phyloP scores from a whole-genome alignment of 2,329 filamentous ascomycete genomes.

The Botrytis cinerea region DNA sequence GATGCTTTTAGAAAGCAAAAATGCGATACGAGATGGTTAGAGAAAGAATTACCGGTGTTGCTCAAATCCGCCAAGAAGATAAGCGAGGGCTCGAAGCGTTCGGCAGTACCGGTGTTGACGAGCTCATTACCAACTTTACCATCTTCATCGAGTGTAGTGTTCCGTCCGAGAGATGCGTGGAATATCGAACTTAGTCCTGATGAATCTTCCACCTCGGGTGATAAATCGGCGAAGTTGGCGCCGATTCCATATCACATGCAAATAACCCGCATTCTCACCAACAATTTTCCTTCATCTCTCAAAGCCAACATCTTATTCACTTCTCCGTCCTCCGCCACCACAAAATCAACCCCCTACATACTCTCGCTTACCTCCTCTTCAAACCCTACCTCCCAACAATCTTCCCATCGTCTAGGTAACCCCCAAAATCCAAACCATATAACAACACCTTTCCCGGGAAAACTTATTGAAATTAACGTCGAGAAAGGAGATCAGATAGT shows the following conservation, averaged over 20 bases:
- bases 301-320: conserved; percentile 59
- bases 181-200: conserved; percentile 50
- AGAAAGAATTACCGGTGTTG: conserved; percentile 47
- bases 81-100: neutral
- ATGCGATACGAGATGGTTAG: conserved; percentile 61
- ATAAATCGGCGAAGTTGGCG: conserved; percentile 28
- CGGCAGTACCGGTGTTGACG: conserved; percentile 41
- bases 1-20: conserved; percentile 50
- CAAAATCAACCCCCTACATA: conserved; percentile 50
- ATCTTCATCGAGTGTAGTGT: conserved; percentile 47
- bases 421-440: neutral
- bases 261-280: conserved; percentile 51
- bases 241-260: conserved; percentile 52
- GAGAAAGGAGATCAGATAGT: neutral
- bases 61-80: conserved; percentile 41
- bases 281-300: neutral
- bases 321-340: conserved; percentile 53
- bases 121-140: conserved; percentile 33
- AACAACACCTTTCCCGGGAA: conserved; percentile 3
- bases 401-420: neutral
- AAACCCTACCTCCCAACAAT: conserved; percentile 46
- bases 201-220: neutral
- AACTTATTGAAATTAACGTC: neutral
- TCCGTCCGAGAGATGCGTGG: conserved; percentile 62
- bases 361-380: conserved; percentile 44